Conservation (phyloP, 75 land plant genomes). For the Larix kaempferi region DNA sequence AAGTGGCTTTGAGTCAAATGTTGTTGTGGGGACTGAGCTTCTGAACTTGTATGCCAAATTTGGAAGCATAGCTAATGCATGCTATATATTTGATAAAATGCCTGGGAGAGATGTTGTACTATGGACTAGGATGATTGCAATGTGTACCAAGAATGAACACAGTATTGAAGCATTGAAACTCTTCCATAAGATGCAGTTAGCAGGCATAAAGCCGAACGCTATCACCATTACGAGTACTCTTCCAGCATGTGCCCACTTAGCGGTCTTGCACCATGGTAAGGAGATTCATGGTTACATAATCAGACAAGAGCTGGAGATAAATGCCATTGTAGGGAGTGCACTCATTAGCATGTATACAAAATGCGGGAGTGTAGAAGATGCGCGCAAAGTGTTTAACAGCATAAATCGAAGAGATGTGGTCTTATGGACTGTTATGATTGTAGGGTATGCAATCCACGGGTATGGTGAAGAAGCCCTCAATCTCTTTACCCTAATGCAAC, state of each 20-base stretch:
- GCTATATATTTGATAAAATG: conserved; percentile 18
- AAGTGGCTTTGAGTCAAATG: conserved; percentile 22
- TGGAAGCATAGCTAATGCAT: conserved; percentile 32
- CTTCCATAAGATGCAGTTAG: conserved; percentile 27
- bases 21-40: conserved; percentile 36
- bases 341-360: conserved; percentile 19
- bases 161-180: conserved; percentile 21
- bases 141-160: conserved; percentile 23
- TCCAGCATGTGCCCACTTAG: conserved; percentile 35
- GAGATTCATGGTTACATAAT: conserved; percentile 16
- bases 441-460: conserved; percentile 12
- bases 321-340: conserved; percentile 18
- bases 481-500: conserved; percentile 16
- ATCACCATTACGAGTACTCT: conserved; percentile 28
- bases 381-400: conserved; percentile 10
- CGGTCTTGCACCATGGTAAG: conserved; percentile 10
- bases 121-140: conserved; percentile 38
- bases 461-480: neutral
- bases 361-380: conserved; percentile 4
- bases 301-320: conserved; percentile 2
- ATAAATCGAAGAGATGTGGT: conserved; percentile 19
- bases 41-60: conserved; percentile 50
- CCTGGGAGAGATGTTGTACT: conserved; percentile 24
- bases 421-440: conserved; percentile 14
- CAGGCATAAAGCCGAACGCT: conserved; percentile 30